Evolutionary conservation across 192 early-diverging fungal species (phyloP).

Genomic region (Endogone sp.): DNA sequence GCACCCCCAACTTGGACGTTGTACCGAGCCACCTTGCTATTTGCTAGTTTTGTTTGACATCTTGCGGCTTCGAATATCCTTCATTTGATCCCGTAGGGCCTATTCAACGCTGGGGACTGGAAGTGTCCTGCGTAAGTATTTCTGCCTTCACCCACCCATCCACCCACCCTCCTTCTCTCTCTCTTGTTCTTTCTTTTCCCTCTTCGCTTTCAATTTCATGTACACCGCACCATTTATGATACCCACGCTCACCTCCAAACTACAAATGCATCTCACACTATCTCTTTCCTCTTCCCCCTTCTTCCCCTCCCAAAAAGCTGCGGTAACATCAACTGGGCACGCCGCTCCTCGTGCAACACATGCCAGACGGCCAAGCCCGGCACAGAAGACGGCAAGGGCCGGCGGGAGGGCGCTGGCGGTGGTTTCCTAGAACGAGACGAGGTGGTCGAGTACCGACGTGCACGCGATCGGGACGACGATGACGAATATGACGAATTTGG

Average conservation of each 20-base stretch:
- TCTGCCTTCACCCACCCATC: neutral
- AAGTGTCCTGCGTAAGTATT: neutral
- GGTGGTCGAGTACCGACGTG: conserved; percentile 18
- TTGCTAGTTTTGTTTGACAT: neutral
- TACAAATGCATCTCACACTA: neutral
- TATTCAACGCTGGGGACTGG: neutral
- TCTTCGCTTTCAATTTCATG: too few species aligned
- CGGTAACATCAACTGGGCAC: conserved; percentile 31
- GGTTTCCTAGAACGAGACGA: conserved; percentile 31
- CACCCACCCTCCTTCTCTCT: too few species aligned
- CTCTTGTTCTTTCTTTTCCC: neutral
- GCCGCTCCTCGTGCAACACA: conserved; percentile 25
- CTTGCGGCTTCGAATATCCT: neutral
- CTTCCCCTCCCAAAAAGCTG: conserved; percentile 13
- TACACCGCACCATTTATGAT: too few species aligned
- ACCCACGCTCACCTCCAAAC: neutral
- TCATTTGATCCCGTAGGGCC: neutral
- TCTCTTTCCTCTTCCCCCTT: neutral
- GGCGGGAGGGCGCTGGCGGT: conserved; percentile 27
- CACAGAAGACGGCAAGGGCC: conserved; percentile 9
- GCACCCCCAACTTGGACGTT: neutral
- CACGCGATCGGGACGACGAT: conserved; percentile 25
- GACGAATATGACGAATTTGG: conserved; percentile 26
- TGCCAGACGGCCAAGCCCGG: conserved; percentile 26
- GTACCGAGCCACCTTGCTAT: neutral